Conservation (phyloP, 345 rosid species). For the Populus alba region DNA sequence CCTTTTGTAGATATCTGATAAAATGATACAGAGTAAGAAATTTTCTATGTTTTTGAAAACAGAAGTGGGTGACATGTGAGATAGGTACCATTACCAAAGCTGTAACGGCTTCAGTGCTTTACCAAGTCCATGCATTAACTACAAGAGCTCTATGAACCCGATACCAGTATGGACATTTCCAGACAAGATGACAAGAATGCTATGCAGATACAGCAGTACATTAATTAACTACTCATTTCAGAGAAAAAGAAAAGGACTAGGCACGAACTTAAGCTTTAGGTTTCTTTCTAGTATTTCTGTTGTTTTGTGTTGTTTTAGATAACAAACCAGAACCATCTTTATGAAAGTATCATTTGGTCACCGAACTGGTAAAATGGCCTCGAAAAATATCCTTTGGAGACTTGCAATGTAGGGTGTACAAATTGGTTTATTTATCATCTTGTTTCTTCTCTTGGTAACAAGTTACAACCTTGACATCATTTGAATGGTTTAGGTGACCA, state of each 20-base stretch:
- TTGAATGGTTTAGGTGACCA: not conserved
- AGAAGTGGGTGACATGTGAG: constrained; percentile 15
- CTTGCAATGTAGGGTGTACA: not conserved
- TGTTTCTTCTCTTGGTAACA: not conserved
- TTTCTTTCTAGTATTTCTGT: not conserved
- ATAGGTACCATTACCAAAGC: constrained; percentile 7
- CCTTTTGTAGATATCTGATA: not conserved
- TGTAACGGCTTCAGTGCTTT: constrained; percentile 7
- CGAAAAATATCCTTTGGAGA: not conserved
- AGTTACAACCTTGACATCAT: constrained; percentile 13
- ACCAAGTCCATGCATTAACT: constrained; percentile 8
- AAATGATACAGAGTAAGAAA: not conserved
- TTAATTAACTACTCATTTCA: constrained; percentile 12
- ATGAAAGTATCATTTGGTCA: not conserved
- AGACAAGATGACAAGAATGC: constrained; percentile 4
- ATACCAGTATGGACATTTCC: constrained; percentile 1
- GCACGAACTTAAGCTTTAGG: not conserved
- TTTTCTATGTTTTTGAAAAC: not conserved
- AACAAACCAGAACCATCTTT: not conserved
- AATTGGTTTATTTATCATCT: not conserved
- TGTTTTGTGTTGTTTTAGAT: not conserved
- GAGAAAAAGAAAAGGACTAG: not conserved
- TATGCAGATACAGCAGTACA: not conserved
- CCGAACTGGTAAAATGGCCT: not conserved
- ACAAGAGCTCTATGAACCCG: constrained; percentile 1